phyloP scores from a whole-genome alignment of 2,329 filamentous ascomycete species.

The Hortaea werneckii region DNA sequence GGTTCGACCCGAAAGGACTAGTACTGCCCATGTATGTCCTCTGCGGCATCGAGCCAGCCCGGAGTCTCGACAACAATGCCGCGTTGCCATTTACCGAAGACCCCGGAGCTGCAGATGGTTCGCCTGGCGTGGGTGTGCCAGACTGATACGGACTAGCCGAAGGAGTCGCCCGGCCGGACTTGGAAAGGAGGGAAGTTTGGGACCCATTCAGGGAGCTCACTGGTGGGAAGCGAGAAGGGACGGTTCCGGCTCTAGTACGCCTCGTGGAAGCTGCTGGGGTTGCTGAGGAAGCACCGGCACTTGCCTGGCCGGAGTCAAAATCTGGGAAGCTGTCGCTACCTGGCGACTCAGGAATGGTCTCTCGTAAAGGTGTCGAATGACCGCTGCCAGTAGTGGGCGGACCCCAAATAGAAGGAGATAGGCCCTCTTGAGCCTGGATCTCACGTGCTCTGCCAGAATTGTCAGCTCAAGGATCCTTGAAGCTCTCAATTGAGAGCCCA shows the following conservation, averaged over 20 bases:
- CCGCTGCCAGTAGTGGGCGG: conserved; percentile 92
- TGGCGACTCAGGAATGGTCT: conserved; percentile 95
- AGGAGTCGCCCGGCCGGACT: conserved; percentile 75
- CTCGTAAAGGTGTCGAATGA: conserved; percentile 88
- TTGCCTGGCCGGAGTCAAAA: conserved; percentile 45
- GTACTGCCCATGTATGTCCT: conserved; percentile 52
- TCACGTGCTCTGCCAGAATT: conserved; percentile 66
- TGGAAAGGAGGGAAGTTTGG: conserved; percentile 53
- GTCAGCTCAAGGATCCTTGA: conserved; percentile 3
- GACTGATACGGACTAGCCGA: conserved; percentile 81
- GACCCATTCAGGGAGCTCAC: conserved; percentile 54
- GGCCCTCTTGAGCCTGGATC: conserved; percentile 91
- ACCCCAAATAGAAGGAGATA: conserved; percentile 69
- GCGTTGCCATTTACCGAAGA: conserved; percentile 49
- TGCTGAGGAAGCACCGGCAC: conserved; percentile 14
- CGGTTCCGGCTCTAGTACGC: conserved; percentile 80
- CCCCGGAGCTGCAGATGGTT: conserved; percentile 32
- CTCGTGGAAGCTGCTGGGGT: conserved; percentile 34
- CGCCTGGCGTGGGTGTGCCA: conserved; percentile 29
- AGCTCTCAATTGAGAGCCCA: no score
- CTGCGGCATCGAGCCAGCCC: conserved; percentile 91
- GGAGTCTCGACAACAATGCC: conserved; percentile 69
- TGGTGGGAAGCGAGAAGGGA: conserved; percentile 88
- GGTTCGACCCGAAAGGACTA: conserved; percentile 72
- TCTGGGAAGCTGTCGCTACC: conserved; percentile 88